Evolutionary conservation across 2,329 filamentous ascomycete genomes (phyloP), one percentile per base, ranked within the genome.

Genomic region (Pseudopithomyces maydicus): DNA sequence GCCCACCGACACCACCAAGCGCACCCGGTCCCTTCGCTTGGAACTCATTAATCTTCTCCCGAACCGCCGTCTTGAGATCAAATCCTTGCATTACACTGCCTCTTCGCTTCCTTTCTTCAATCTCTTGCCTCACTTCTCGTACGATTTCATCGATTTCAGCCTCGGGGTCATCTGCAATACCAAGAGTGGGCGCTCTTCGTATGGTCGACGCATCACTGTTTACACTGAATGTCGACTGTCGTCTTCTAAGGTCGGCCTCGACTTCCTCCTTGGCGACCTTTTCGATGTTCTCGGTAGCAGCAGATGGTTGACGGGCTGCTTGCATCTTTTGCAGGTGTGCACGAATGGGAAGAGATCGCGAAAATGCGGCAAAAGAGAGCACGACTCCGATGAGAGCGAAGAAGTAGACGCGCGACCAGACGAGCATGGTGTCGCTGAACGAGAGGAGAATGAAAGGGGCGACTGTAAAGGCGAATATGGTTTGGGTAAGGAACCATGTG

Each of bases 351-450:
- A 86, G 90, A 0, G 92, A 91, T 1, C 90, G 91, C 39, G 88
- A 84, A 71, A 98, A 97, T 79, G 97, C 89, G 7, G 81, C 85
- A 55, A 93, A 85, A 17, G 87, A 85, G 0, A 78, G 73, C 10
- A 81, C 77, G 1, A 90, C 90, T 63, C 87, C 88, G 59, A 93
- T 71, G 53, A 95, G 81, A 32, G 85, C 87, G 77, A 96, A 99
- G 79, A 92, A 98, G 78, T 97, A 95, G 35, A 97, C 90, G 41
- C 90, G 86, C 0, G 85, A 79, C 95, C 95, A 99, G 56, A 91
- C 88, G 2, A 82, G 79, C 41, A 96, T 76, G 10, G 89, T 93
- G 58, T 87, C 84, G 17, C 81, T 78, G 62, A 97, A 86, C 20
- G 82, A 82, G 22, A 99, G 88, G 38, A 97, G 81, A 43, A 97